Percentiles rank a stretch among this genome's conserved stretches.
phyloP scores from a whole-genome alignment of 441 rosid genomes.

The Corymbia calophylla region DNA sequence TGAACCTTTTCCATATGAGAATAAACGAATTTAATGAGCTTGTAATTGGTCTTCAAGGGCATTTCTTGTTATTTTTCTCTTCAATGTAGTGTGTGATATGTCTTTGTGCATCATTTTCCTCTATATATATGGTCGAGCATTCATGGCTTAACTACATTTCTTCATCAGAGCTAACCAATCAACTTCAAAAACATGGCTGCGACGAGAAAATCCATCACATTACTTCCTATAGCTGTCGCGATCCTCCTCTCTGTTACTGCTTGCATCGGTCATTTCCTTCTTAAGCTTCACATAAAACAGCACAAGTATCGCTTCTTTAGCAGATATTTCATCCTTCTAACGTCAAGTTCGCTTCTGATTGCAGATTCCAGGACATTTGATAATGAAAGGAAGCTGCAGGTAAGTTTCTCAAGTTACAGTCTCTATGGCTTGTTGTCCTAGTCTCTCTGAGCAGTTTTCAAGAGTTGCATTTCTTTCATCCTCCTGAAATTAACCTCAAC shows the following conservation, averaged over 20 bases:
- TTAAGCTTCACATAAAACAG: not conserved
- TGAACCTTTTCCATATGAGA: not conserved
- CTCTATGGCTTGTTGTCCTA: not conserved
- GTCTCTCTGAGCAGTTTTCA: not conserved
- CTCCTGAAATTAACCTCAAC: not conserved
- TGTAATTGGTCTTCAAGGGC: not conserved
- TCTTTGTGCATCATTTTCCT: not conserved
- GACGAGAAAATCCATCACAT: not conserved
- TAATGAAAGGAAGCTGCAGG: not conserved
- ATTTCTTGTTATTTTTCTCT: not conserved
- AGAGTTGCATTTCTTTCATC: not conserved
- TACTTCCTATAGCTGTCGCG: not conserved
- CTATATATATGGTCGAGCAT: not conserved
- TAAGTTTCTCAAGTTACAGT: not conserved
- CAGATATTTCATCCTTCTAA: not conserved
- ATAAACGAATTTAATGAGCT: not conserved
- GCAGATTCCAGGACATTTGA: not conserved
- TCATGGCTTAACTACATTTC: not conserved
- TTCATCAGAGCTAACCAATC: not conserved
- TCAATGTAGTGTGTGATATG: not conserved
- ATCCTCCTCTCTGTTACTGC: not conserved
- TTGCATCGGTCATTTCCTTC: not conserved
- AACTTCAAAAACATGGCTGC: not conserved
- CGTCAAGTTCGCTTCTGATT: not conserved
- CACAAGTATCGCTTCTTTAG: not conserved